Evolutionary conservation across 768 basidiomycete species (phyloP), one percentile per base, ranked within the genome.

Genomic region (Clavulina sp.): DNA sequence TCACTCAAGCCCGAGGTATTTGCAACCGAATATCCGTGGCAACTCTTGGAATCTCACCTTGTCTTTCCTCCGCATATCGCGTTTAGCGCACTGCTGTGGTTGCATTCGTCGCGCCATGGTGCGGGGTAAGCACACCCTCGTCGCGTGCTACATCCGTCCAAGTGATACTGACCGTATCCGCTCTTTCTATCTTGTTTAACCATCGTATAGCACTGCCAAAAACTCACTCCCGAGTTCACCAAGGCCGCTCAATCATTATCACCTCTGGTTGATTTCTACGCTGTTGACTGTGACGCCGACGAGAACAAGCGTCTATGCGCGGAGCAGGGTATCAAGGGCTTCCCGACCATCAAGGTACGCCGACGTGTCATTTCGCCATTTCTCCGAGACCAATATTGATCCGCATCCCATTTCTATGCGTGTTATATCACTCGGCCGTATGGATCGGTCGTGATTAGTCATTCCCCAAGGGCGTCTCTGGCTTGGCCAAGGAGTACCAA

Each of bases 31-130:
- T 9, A 18, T 38, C 36, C 1, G 13, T 21, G 9, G 26, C 24
- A 46, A 24, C 9, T 9, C 43, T 9, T 21, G 36, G 13, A 21
- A 46, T 4, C 28, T 13, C 43, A 7, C 23, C 4, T 13, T 19
- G 13, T 5, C 19, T n/a, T 23, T 48, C 23, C 44, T 55, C 52
- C 48, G 28, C 24, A 5, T 2, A 18, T 9, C 21, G 23, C 7
- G 19, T n/a, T 55, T 58, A 87, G 85, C 69, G 74, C 66, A 82
- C 85, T 30, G 76, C 72, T 55, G 64, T 91, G 60, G 80, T 93
- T 18, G 91, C 87, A 1, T 95, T 92, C 61, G 82, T 91, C 9
- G 91, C 91, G n/a, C 84, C 88, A 3, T 93, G 89, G 91, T 89
- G 84, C 60, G 84, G 83, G 57, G 83, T 85, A 63, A 62, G 81